Evolutionary conservation across 225 moss, liverwort and hornwort genomes (phyloP), one percentile per base, ranked within the genome.

Genomic region (Lunularia cruciata): DNA sequence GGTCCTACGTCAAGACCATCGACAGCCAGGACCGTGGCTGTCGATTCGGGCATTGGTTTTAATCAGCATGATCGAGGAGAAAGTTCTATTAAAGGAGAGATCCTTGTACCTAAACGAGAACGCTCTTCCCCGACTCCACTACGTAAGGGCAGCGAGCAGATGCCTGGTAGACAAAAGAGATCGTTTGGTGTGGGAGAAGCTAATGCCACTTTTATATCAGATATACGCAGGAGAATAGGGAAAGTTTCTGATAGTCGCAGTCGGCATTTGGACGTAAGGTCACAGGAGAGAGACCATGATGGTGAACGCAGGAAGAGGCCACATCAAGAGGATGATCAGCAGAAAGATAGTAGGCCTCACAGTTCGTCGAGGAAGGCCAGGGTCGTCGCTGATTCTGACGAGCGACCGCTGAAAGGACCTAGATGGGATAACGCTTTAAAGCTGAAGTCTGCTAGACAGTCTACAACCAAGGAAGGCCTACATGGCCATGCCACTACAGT

Each of bases 401-500:
- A 62, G 33, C 72, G 68, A 62, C 34, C 47, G 55, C 56, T 47
- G 32, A 63, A 64, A 72, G 75, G 68, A 32, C 42, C 75, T 30
- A 48, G 67, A 12, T 67, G 34, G 51, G 80, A 46, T 16, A 68
- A 58, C 16, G 57, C 48, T 58, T 28, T 32, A 10, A 72, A 57
- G 55, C 56, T 67, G 51, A 76, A 72, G 64, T 33, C 52, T 15
- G 37, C 55, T 0, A 81, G 57, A 22, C 48, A 37, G 38, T 8
- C 20, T 16, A 42, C 65, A 3, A 22, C 62, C 20, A 77, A 81
- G 60, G 76, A 76, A 52, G 40, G 58, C 65, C 59, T 70, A 23
- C 40, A 52, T 27, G 57, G 68, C 14, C 63, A 77, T 22, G 81
- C 73, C 66, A 74, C 73, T 64, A 73, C 81, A 47, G 72, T 71